Evolutionary conservation across 2,329 filamentous ascomycete species (phyloP), one percentile per base, ranked within the genome.

Genomic region (Ascochyta clinopodiicola): DNA sequence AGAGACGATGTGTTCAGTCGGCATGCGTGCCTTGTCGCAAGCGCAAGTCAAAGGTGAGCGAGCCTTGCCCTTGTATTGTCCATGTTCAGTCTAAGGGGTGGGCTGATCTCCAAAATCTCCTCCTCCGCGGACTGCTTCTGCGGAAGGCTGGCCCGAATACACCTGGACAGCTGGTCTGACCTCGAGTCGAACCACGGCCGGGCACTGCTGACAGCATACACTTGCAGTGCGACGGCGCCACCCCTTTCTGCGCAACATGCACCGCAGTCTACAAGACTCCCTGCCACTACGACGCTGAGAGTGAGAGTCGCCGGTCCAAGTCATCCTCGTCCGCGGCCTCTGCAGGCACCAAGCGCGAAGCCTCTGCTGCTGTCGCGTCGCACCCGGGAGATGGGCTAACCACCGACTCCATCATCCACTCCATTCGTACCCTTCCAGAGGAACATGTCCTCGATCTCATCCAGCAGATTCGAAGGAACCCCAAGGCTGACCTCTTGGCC

Each of bases 1-100:
- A 75, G 59, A 63, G 73, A 31, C 64, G 72, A 34, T 75, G 73
- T 51, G 70, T 75, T 17, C 69, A 69, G 50, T 73, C 70, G 7
- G 79, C 80, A 25, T 82, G 80, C 61, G 78, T 80, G 36, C 78
- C 79, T n/a, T 82, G 80, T 64, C 73, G 80, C 36, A 81, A 79
- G 63, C 77, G 80, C 53, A 82, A 82, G 62, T 80, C 77, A 54
- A 82, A 81, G 72, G 80, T 79, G 55, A 67, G 66, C 63, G 22
- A 51, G 43, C 37, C 38, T 24, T 39, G 17, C 12, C 15, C 15
- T 35, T 29, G 34, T 49, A n/a, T 35, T 44, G 39, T 29, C 1
- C 34, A 12, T 9, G 10, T 50, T 19, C 21, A 42, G 24, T 3
- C 17, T 15, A 38, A 54, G 39, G 37, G 40, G 38, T 57, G 54